phyloP scores from a whole-genome alignment of 306 rosid genomes.

The Prunus padus region DNA sequence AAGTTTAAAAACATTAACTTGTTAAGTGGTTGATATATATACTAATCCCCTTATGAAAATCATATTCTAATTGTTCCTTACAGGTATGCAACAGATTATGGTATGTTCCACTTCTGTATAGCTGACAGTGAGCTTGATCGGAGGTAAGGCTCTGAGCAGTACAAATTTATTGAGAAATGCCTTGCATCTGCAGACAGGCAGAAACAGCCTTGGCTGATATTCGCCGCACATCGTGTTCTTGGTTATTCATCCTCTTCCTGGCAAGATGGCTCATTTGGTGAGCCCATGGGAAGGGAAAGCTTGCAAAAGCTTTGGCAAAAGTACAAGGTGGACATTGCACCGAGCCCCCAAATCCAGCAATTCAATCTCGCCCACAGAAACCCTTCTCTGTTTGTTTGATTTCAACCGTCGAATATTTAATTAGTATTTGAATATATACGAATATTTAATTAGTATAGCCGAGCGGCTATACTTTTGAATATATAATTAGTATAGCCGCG shows the following conservation, averaged over 20 bases:
- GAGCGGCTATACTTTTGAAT: too few species aligned
- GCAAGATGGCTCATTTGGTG: conserved; percentile 68
- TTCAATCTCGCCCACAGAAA: too few species aligned
- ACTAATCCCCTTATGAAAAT: neutral
- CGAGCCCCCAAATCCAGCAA: too few species aligned
- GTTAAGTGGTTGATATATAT: too few species aligned
- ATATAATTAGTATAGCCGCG: too few species aligned
- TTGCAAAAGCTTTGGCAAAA: conserved; percentile 83
- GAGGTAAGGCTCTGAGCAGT: conserved; percentile 87
- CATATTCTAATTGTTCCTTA: neutral
- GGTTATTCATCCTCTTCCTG: conserved; percentile 70
- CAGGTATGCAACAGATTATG: conserved; percentile 79
- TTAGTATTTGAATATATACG: too few species aligned
- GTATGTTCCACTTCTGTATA: conserved; percentile 83
- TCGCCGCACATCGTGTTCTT: conserved; percentile 86
- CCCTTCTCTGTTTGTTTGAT: too few species aligned
- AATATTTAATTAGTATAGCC: too few species aligned
- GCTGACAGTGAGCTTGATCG: conserved; percentile 84
- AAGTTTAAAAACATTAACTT: too few species aligned
- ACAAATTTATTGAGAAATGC: conserved; percentile 79
- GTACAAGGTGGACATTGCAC: conserved; percentile 82
- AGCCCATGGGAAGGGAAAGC: conserved; percentile 93
- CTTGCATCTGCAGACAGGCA: conserved; percentile 82
- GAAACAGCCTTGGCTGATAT: conserved; percentile 85
- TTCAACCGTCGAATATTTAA: too few species aligned